phyloP scores from a whole-genome alignment of 208 protist species.

The Lotmaria passim region DNA sequence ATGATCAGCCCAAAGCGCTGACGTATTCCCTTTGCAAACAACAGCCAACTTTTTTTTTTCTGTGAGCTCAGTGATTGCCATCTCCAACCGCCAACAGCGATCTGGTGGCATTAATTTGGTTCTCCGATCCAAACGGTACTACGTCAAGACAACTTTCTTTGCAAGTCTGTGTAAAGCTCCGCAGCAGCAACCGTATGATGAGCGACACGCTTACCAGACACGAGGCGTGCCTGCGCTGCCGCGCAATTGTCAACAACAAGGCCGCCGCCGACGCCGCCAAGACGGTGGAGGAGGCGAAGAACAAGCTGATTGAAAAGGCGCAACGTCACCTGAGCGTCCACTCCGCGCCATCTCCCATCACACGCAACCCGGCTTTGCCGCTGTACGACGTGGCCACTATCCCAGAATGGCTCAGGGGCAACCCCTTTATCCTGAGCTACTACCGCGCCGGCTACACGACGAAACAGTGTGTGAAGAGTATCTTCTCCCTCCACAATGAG shows the following conservation, averaged over 20 bases:
- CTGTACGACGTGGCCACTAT: slow-evolving; percentile 53
- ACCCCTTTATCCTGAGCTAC: slow-evolving; percentile 57
- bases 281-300: slow-evolving; percentile 22
- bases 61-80: neutral
- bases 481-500: slow-evolving; percentile 87
- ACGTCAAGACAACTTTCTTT: too few species aligned
- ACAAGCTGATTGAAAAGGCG: slow-evolving; percentile 27
- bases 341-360: slow-evolving; percentile 6
- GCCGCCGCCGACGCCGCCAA: slow-evolving; percentile 10
- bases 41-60: neutral
- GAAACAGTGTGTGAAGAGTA: slow-evolving; percentile 58
- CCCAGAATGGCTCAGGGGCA: slow-evolving; percentile 52
- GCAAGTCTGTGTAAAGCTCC: neutral
- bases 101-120: too few species aligned
- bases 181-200: slow-evolving; percentile 1
- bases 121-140: too few species aligned
- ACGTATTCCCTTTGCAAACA: too few species aligned
- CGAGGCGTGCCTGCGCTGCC: slow-evolving; percentile 25
- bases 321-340: slow-evolving; percentile 18
- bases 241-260: slow-evolving; percentile 17
- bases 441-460: slow-evolving; percentile 82
- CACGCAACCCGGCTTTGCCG: slow-evolving; percentile 22
- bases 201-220: slow-evolving; percentile 19
- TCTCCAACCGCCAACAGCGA: neutral
- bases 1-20: too few species aligned